phyloP scores from a whole-genome alignment of 306 rosid genomes.

The Begonia peltatifolia region DNA sequence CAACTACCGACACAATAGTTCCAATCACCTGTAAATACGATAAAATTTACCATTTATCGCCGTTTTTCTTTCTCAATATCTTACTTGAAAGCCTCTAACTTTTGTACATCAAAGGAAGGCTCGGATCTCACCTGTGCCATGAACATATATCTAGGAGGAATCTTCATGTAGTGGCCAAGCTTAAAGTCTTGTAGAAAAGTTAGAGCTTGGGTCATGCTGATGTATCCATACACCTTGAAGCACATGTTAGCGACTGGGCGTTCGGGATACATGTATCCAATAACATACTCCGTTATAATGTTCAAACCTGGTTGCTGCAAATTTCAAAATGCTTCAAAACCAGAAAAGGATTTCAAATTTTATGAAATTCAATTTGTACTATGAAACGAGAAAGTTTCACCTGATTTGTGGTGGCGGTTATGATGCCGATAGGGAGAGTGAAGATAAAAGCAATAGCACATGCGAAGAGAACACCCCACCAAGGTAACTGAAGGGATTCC shows the following conservation, averaged over 20 bases:
- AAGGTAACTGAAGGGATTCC: constrained; percentile 38
- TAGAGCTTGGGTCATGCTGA: constrained; percentile 73
- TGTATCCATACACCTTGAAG: constrained; percentile 91
- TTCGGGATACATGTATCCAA: constrained; percentile 79
- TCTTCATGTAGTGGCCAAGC: constrained; percentile 94
- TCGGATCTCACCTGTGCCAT: constrained; percentile 55
- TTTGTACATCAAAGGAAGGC: background rate
- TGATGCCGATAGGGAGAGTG: constrained; percentile 67
- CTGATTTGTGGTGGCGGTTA: constrained; percentile 74
- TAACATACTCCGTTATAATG: constrained; percentile 68
- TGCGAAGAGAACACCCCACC: constrained; percentile 86
- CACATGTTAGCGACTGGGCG: constrained; percentile 94
- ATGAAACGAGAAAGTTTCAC: constrained; percentile 13
- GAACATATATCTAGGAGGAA: constrained; percentile 90
- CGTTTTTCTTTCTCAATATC: too few species aligned
- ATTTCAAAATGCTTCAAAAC: constrained; percentile 9
- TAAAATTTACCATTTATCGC: background rate
- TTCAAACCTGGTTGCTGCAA: constrained; percentile 69
- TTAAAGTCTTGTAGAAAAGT: constrained; percentile 56
- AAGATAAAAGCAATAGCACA: constrained; percentile 45
- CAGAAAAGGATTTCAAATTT: background rate
- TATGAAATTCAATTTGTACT: background rate
- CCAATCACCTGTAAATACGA: constrained; percentile 38
- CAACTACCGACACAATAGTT: constrained; percentile 38
- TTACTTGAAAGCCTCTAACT: background rate